A percentile compares a stretch with the other conserved stretches of the same genome.
Evolutionary conservation across 768 basidiomycete species (phyloP).

Genomic region (Russula sp.): DNA sequence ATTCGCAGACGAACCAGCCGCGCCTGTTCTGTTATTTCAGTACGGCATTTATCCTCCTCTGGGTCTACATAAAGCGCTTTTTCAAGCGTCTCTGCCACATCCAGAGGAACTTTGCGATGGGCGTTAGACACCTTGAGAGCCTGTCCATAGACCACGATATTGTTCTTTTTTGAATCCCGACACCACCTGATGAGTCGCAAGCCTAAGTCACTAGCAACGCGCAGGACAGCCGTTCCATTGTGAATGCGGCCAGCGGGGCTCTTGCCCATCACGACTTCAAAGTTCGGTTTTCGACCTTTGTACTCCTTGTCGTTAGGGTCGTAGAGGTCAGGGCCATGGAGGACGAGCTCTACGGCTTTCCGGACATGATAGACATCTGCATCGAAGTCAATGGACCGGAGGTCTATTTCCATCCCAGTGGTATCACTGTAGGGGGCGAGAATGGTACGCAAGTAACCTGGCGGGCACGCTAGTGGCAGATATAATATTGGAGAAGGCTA

Average conservation of each 20-base stretch:
- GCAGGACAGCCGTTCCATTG: conserved; percentile 42
- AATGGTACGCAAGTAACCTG: neutral
- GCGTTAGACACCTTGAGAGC: conserved; percentile 25
- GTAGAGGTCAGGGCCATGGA: conserved; percentile 54
- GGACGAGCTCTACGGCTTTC: conserved; percentile 45
- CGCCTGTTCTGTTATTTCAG: conserved; percentile 31
- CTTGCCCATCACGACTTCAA: conserved; percentile 47
- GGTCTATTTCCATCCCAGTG: conserved; percentile 35
- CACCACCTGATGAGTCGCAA: conserved; percentile 44
- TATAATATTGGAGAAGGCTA: neutral
- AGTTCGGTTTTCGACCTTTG: conserved; percentile 43
- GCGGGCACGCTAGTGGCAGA: neutral
- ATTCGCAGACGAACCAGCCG: conserved; percentile 47
- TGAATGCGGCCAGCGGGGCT: conserved; percentile 49
- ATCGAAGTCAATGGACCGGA: conserved; percentile 33
- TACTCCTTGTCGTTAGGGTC: conserved; percentile 32
- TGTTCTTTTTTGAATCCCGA: conserved; percentile 27
- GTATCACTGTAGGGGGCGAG: neutral
- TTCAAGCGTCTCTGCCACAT: conserved; percentile 24
- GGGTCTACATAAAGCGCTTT: conserved; percentile 32
- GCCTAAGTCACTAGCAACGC: conserved; percentile 33
- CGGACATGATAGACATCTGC: conserved; percentile 52
- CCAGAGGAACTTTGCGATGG: neutral
- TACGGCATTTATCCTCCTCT: conserved; percentile 27
- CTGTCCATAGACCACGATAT: conserved; percentile 25